Evolutionary conservation across 768 basidiomycete species (phyloP).

Genomic region (Termitomyces sp.): DNA sequence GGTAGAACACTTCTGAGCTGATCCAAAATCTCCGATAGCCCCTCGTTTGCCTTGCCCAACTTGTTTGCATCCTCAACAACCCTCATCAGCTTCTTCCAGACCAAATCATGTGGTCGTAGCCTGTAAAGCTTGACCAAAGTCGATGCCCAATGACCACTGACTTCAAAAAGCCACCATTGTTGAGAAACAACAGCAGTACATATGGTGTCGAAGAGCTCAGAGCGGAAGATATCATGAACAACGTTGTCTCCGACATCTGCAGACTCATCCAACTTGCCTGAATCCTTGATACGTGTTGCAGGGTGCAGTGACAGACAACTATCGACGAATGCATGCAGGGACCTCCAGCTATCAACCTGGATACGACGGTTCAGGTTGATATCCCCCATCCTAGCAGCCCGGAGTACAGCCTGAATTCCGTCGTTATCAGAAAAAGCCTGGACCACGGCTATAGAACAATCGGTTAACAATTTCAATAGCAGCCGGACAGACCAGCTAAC

Average conservation of each 20-base stretch:
- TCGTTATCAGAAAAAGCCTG: slow-evolving; percentile 26
- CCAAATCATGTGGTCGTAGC: slow-evolving; percentile 24
- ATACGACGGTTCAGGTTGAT: slow-evolving; percentile 29
- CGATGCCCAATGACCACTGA: slow-evolving; percentile 31
- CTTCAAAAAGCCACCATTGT: slow-evolving; percentile 34
- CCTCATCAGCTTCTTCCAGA: slow-evolving; percentile 28
- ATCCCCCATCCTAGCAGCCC: slow-evolving; percentile 26
- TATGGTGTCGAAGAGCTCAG: slow-evolving; percentile 34
- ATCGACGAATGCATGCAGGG: slow-evolving; percentile 29
- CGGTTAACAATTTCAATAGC: slow-evolving; percentile 25
- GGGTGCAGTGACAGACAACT: slow-evolving; percentile 19
- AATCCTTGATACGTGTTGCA: not conserved
- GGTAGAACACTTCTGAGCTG: slow-evolving; percentile 16
- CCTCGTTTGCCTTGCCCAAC: slow-evolving; percentile 18
- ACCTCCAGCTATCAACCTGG: slow-evolving; percentile 34
- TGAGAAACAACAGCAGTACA: slow-evolving; percentile 23
- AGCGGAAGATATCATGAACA: slow-evolving; percentile 28
- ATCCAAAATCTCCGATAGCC: slow-evolving; percentile 19
- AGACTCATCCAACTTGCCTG: too few relatives aligned
- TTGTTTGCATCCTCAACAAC: slow-evolving; percentile 18
- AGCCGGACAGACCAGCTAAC: slow-evolving; percentile 30
- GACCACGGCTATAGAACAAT: slow-evolving; percentile 21
- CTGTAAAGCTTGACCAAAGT: slow-evolving; percentile 29
- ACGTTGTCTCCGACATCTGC: not conserved
- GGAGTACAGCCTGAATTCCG: slow-evolving; percentile 30